Evolutionary conservation across 306 rosid species (phyloP).

Genomic region (Luffa acutangula): DNA sequence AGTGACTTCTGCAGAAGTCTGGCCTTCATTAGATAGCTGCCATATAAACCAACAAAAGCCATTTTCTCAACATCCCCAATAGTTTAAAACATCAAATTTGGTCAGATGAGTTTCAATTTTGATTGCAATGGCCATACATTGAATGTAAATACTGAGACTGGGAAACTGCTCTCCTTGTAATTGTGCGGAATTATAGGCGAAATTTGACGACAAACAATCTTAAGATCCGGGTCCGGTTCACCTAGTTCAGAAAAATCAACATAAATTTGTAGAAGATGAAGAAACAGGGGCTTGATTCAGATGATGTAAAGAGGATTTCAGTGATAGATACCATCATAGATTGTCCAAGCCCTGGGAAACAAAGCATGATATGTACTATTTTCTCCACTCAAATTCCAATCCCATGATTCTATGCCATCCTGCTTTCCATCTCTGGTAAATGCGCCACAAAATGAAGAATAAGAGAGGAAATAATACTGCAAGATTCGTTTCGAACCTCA

Average conservation of each 20-base stretch:
- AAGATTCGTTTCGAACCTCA: background rate
- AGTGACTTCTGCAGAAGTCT: conserved; percentile 63
- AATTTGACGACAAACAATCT: conserved; percentile 80
- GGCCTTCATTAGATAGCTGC: conserved; percentile 71
- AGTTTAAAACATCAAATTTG: background rate
- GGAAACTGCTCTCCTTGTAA: conserved; percentile 93
- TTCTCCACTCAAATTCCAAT: conserved; percentile 76
- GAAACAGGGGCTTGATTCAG: background rate
- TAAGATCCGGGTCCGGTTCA: conserved; percentile 72
- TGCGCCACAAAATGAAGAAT: background rate
- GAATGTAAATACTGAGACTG: conserved; percentile 71
- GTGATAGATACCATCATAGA: conserved; percentile 47
- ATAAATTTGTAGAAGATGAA: background rate
- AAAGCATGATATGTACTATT: conserved; percentile 77
- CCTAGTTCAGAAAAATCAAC: conserved; percentile 19
- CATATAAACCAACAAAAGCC: background rate
- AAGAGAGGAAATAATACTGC: background rate
- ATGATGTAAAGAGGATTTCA: background rate
- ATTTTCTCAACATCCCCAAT: conserved; percentile 11
- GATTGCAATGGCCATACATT: conserved; percentile 27
- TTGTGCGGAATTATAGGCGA: conserved; percentile 91
- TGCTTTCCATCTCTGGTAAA: conserved; percentile 39
- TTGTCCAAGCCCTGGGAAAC: conserved; percentile 92
- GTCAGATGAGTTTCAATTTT: background rate
- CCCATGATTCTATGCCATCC: conserved; percentile 84